These are phyloP conservation scores for Mycena metata DNA, from an alignment of 768 basidiomycete species.

Conservation along the genomic window DNA sequence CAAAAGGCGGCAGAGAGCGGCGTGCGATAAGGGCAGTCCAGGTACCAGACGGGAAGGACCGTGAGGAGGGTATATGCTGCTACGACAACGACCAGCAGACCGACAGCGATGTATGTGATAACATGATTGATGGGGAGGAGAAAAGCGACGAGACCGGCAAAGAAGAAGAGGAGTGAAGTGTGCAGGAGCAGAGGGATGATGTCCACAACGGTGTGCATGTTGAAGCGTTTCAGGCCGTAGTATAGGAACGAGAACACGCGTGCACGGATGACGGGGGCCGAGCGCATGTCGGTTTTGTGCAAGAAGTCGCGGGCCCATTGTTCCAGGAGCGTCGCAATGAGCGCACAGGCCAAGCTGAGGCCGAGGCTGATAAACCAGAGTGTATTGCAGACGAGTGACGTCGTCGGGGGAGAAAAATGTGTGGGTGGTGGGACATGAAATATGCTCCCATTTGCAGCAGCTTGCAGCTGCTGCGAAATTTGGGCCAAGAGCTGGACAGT, in stretches of 20 bases:
- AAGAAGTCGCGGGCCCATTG: conserved; percentile 6
- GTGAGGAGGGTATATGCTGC: neutral
- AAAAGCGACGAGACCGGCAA: neutral
- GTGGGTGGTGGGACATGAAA: neutral
- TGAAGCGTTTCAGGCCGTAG: too few species aligned
- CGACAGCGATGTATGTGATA: neutral
- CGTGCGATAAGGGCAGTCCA: conserved; percentile 10
- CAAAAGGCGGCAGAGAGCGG: neutral
- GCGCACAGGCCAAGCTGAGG: conserved; percentile 13
- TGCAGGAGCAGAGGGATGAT: conserved; percentile 17
- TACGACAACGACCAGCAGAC: neutral
- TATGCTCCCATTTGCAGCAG: neutral
- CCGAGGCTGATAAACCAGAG: conserved; percentile 8
- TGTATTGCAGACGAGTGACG: conserved; percentile 5
- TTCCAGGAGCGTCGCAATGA: conserved; percentile 9
- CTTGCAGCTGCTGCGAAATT: conserved; percentile 2
- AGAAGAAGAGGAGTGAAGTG: neutral
- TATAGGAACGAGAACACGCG: neutral
- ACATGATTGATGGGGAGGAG: neutral
- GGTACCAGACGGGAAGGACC: neutral
- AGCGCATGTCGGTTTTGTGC: too few species aligned
- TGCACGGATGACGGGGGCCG: too few species aligned
- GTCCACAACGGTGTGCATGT: conserved; percentile 8
- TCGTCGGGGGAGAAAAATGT: neutral
- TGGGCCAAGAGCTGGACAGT: neutral